Base-by-base conservation (phyloP, 345 rosid species). In the Salix viminalis region DNA sequence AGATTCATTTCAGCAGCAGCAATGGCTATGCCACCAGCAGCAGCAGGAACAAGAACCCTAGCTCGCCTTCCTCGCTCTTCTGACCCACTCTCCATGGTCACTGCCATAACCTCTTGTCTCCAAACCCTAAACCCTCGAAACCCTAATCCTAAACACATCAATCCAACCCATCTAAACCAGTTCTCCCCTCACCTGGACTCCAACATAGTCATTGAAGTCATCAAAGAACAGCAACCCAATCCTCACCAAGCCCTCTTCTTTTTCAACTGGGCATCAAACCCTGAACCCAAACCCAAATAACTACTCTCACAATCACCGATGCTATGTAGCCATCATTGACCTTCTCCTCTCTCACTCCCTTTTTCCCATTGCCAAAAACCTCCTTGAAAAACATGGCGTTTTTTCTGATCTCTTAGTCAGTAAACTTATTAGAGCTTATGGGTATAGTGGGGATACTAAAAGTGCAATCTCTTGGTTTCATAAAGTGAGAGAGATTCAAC, bases 401-500 rank as follows among this genome's bases (percentile, higher is more conserved):
- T 67, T 85, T 39, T 81, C 83, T 30, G 86, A 85, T 77, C 75
- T 81, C 32, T 71, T 81, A 50, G 42, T 72, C 16, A 65, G 84
- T 65, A 85, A 75, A 79, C 48, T 87, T 68, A 77, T 87, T 21
- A 79, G 78, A 23, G 85, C 86, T 32, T 39, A 71, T 48, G 86
- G 88, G 26, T 75, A 77, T 75, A 56, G 56, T 28, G 75, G 86
- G 30, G 69, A 81, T 41, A 32, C 85, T 23, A 70, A 76, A 76
- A 76, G 77, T 67, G 80, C 86, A 18, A 76, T 81, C 76, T 84
- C 79, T 81, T 83, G 89, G 86, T 79, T 80, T 13, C 67, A 81
- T 71, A 77, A 71, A 60, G 85, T 83, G 16, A 83, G 71, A 77
- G 21, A 14, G 4, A 48, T 81, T 30, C 76, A 23, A 42, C 79